A percentile compares a stretch with the other conserved stretches of the same genome.
Evolutionary conservation across 2,329 filamentous ascomycete genomes (phyloP).

Genomic region (Amesomyces nigricolor): DNA sequence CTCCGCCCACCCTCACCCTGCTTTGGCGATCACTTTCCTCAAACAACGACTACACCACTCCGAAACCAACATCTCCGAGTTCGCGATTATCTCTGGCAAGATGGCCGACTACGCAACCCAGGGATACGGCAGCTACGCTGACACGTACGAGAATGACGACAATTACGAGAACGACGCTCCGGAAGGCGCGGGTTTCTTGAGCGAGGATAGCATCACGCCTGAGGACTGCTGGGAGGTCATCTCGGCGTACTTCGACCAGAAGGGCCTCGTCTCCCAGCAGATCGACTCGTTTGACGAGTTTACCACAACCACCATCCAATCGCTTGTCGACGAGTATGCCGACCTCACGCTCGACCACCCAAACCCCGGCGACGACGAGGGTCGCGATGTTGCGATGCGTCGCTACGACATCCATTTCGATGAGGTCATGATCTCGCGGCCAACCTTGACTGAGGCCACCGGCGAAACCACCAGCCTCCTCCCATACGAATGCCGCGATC

Average conservation of each 20-base stretch:
- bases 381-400: slow-evolving; percentile 76
- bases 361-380: slow-evolving; percentile 68
- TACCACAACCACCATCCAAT: slow-evolving; percentile 86
- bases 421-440: slow-evolving; percentile 79
- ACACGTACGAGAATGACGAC: slow-evolving; percentile 45
- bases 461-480: slow-evolving; percentile 79
- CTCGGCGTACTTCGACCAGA: slow-evolving; percentile 91
- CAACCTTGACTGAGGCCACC: slow-evolving; percentile 88
- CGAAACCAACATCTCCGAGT: neutral
- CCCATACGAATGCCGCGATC: slow-evolving; percentile 90
- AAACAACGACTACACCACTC: neutral
- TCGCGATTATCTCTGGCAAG: neutral
- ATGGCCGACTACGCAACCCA: slow-evolving; percentile 24
- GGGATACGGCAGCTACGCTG: slow-evolving; percentile 22
- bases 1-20: neutral
- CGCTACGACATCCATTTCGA: slow-evolving; percentile 95
- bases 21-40: neutral
- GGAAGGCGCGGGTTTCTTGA: slow-evolving; percentile 64
- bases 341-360: slow-evolving; percentile 91
- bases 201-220: slow-evolving; percentile 72
- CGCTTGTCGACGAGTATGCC: slow-evolving; percentile 87
- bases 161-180: slow-evolving; percentile 42
- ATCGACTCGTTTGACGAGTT: slow-evolving; percentile 98
- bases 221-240: slow-evolving; percentile 99
- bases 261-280: slow-evolving; percentile 94